Evolutionary conservation across 2,329 filamentous ascomycete genomes (phyloP), one percentile per base, ranked within the genome.

Genomic region (Colletotrichum lupini): DNA sequence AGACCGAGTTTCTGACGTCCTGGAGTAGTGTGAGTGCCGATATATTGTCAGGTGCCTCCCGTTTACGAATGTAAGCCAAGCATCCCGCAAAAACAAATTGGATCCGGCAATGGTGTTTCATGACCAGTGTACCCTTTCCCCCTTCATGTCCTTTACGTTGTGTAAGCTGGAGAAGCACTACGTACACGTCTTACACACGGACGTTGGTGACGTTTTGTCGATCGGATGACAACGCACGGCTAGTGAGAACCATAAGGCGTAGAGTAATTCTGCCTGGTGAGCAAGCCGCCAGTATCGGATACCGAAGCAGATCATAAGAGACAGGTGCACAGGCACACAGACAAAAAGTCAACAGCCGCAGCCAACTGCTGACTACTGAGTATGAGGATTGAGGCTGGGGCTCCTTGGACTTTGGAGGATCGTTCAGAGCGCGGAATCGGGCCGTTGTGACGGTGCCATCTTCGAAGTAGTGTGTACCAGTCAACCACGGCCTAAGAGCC

Each of bases 21-120:
- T 16, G 5, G 28, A 53, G 42, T 32, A 32, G n/a, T 32, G 30
- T 30, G 30, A 32, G 30, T 32, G 30, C 32, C 8, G n/a, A 1
- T 62, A 24, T 7, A 11, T 12, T 14, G 26, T 4, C 16, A 32
- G n/a, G 12, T 8, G 16, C 12, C n/a, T 14, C 28, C 22, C 28
- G 28, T 30, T 35, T 26, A 22, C 12, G 12, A 22, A 55, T 19
- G n/a, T 30, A 28, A 55, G 49, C 49, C 62, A 53, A 35, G 22
- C 16, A 26, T 14, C 16, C n/a, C 9, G 52, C 11, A 35, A 28
- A 35, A 24, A 35, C 42, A 32, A 70, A 59, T 60, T 24, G 55
- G 55, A 35, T 32, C 62, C 62, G 46, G 32, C 28, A 16, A n/a
- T 55, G 30, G 30, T 12, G 62, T 70, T 70, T 60, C 62, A 70